Evolutionary conservation across 768 basidiomycete genomes (phyloP), one percentile per base, ranked within the genome.

Genomic region (Tricholomella constricta): DNA sequence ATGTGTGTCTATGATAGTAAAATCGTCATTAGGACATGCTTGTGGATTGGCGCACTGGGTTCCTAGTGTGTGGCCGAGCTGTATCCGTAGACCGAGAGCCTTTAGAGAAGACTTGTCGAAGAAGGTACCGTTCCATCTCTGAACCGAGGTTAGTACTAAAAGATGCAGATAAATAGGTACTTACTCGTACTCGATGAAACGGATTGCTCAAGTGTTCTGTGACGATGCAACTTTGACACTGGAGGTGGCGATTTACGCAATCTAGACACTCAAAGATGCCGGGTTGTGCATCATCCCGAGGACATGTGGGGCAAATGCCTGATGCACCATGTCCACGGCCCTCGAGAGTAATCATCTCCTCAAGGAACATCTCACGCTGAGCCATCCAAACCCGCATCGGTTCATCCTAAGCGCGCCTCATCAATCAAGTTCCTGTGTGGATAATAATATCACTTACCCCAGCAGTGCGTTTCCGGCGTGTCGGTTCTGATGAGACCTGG

Each of bases 51-150:
- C 19, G 22, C 54, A 55, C 10, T 20, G 9, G 25, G 8, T 26
- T 10, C 58, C 62, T 27, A n/a, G 42, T 7, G 19, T 5, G 36
- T 64, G 63, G 8, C 61, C 61, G 2, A 69, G 49, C 37, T 68
- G 66, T 10, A 62, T 29, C 10, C 54, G 58, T 3, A 67, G 49
- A 1, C 68, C 66, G 4, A 66, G 14, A 0, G 25, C 22, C 31
- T 64, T 65, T 7, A 69, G 53, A 6, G 46, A 32, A 1, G 48
- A 35, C 4, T 35, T 22, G 23, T 54, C 36, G 17, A 65, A 68
- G 35, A 51, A 64, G 6, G 25, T 4, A 1, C 56, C 52, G 46
- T 54, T 57, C 62, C 67, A 68, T 17, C 52, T 20, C 62, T 63
- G 41, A 20, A 52, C 3, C 9, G 38, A 41, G 27, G n/a, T 11